Conservation (phyloP, 106 monocot genomes). For the Xerophyta viscosa region DNA sequence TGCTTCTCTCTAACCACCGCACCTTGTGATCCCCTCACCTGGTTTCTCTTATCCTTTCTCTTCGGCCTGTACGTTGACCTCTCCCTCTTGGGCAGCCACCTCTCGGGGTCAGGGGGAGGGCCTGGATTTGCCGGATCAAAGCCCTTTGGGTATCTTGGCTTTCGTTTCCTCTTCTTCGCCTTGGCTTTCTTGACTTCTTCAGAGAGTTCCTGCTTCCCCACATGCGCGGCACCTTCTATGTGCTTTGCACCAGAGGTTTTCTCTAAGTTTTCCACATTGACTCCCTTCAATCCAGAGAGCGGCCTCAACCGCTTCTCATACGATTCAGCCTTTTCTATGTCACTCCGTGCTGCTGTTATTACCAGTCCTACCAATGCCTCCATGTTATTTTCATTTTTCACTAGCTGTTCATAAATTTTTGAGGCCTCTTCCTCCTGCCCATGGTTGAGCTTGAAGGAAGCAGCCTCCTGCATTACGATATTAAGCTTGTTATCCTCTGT, state of each 20-base stretch:
- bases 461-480: conserved; percentile 58
- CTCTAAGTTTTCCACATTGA: conserved; percentile 67
- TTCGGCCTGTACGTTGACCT: conserved; percentile 84
- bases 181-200: conserved; percentile 63
- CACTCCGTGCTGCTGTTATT: conserved; percentile 33
- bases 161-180: conserved; percentile 90
- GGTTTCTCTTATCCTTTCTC: conserved; percentile 91
- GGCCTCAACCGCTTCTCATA: conserved; percentile 73
- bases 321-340: conserved; percentile 73
- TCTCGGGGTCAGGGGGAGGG: conserved; percentile 90
- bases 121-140: conserved; percentile 92
- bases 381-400: conserved; percentile 19
- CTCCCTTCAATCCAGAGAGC: conserved; percentile 52
- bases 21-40: conserved; percentile 89
- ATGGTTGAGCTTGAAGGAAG: conserved; percentile 54
- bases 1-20: conserved; percentile 76
- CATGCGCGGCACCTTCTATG: conserved; percentile 29
- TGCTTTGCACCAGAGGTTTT: conserved; percentile 79
- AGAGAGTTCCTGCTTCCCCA: conserved; percentile 27
- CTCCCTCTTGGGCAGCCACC: conserved; percentile 92
- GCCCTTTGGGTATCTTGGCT: conserved; percentile 85
- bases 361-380: conserved; percentile 56
- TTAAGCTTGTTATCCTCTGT: conserved; percentile 54
- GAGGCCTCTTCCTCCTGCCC: conserved; percentile 48
- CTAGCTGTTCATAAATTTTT: conserved; percentile 42